Conservation (phyloP, 768 basidiomycete genomes). For the Boletus reticuloceps region DNA sequence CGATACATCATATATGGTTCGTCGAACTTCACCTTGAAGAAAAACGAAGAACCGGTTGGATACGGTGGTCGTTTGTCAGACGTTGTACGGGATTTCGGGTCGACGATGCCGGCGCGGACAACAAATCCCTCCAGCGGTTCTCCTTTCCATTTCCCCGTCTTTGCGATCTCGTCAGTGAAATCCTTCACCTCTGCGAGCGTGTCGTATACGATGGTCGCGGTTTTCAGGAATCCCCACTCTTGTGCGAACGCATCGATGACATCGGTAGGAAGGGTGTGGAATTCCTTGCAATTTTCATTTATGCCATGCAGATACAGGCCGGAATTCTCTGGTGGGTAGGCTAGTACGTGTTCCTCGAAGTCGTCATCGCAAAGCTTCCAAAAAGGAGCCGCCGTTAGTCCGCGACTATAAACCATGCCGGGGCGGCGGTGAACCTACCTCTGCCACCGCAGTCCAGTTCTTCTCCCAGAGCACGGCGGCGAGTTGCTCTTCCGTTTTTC, state of each 20-base stretch:
- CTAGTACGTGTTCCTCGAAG: conserved; percentile 95
- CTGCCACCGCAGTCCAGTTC: conserved; percentile 87
- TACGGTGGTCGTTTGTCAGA: conserved; percentile 58
- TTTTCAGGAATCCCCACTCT: conserved; percentile 91
- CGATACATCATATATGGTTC: conserved; percentile 99
- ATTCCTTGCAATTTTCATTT: conserved; percentile 64
- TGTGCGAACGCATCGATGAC: conserved; percentile 77
- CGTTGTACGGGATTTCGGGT: conserved; percentile 34
- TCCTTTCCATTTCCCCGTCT: conserved; percentile 76
- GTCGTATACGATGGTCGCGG: conserved; percentile 50
- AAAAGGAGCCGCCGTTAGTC: background rate
- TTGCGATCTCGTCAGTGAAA: conserved; percentile 69
- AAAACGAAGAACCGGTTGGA: conserved; percentile 77
- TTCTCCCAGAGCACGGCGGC: conserved; percentile 74
- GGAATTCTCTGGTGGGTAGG: conserved; percentile 75
- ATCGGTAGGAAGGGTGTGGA: conserved; percentile 66
- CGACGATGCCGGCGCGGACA: conserved; percentile 69
- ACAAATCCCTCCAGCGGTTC: conserved; percentile 93
- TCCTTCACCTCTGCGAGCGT: conserved; percentile 63
- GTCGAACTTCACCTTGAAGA: conserved; percentile 99
- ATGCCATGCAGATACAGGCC: conserved; percentile 94
- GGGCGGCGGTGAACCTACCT: conserved; percentile 51
- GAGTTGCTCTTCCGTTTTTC: conserved; percentile 70
- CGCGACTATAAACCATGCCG: background rate
- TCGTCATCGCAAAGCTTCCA: conserved; percentile 90